These are phyloP conservation scores for Trematosphaeria pertusa DNA, from an alignment of 2,329 filamentous ascomycete species.

Conservation along the genomic window DNA sequence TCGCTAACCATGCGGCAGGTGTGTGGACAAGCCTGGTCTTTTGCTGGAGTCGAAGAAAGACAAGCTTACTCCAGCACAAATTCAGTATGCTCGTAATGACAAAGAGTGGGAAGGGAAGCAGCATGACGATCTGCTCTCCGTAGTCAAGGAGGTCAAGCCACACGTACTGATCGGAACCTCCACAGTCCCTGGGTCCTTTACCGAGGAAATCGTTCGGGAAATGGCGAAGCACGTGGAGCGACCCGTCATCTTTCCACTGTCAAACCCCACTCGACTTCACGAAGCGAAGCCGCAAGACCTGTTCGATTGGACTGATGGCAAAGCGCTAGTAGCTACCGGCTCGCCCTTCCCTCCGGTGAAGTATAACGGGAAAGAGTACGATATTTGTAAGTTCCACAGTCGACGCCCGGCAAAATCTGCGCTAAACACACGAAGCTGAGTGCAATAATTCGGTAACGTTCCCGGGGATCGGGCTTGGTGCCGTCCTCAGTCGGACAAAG, in stretches of 20 bases:
- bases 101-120: constrained; percentile 67
- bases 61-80: constrained; percentile 70
- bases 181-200: constrained; percentile 78
- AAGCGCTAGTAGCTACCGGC: constrained; percentile 81
- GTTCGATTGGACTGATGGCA: constrained; percentile 78
- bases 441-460: constrained; percentile 91
- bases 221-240: constrained; percentile 77
- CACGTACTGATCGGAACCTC: constrained; percentile 86
- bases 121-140: constrained; percentile 65
- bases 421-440: constrained; percentile 64
- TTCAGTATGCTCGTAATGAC: constrained; percentile 69
- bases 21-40: constrained; percentile 82
- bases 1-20: constrained; percentile 59
- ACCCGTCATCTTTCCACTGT: constrained; percentile 88
- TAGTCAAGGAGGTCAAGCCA: constrained; percentile 75
- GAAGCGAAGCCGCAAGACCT: constrained; percentile 82
- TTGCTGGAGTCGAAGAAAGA: constrained; percentile 69
- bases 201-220: constrained; percentile 72
- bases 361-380: constrained; percentile 60
- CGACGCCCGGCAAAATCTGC: background rate
- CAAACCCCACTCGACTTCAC: constrained; percentile 83
- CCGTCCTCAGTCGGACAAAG: constrained; percentile 71
- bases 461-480: constrained; percentile 83
- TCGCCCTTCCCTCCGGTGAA: constrained; percentile 80
- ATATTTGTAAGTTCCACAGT: constrained; percentile 56